These are phyloP conservation scores for Acanthamoeba castellanii DNA, from an alignment of 208 protist genomes.

Conservation along the genomic window DNA sequence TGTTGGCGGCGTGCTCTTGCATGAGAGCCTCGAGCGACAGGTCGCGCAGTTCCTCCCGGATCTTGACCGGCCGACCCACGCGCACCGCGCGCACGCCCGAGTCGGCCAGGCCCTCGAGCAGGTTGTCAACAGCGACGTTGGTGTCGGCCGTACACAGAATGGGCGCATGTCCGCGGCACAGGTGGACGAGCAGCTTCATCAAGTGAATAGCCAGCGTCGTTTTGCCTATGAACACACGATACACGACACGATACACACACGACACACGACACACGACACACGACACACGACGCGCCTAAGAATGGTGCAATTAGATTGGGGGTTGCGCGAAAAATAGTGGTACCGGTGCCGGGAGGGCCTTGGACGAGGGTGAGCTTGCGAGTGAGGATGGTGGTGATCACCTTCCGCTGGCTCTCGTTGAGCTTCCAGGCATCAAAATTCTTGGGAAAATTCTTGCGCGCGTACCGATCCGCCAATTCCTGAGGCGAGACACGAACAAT, in stretches of 20 bases:
- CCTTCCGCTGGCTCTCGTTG: conserved; percentile 67
- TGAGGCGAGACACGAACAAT: background rate
- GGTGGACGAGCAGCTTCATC: conserved; percentile 65
- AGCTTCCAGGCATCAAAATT: conserved; percentile 58
- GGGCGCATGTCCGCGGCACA: background rate
- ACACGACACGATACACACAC: background rate
- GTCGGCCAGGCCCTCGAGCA: conserved; percentile 47
- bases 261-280: too few species aligned
- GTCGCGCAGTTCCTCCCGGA: conserved; percentile 62
- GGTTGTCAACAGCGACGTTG: conserved; percentile 78
- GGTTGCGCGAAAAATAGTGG: too few species aligned
- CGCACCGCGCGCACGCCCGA: conserved; percentile 63
- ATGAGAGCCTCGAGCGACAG: conserved; percentile 56
- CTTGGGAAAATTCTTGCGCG: background rate
- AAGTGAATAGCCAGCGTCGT: conserved; percentile 49
- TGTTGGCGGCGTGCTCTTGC: background rate
- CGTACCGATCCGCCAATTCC: conserved; percentile 7
- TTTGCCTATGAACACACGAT: background rate
- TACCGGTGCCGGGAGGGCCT: conserved; percentile 60
- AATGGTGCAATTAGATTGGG: too few species aligned
- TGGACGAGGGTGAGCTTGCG: conserved; percentile 68
- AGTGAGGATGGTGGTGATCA: conserved; percentile 25
- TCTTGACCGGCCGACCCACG: conserved; percentile 63
- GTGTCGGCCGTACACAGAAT: conserved; percentile 57
- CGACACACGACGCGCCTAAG: too few species aligned